phyloP scores from a whole-genome alignment of 257 asterid species.

The Asclepias syriaca region DNA sequence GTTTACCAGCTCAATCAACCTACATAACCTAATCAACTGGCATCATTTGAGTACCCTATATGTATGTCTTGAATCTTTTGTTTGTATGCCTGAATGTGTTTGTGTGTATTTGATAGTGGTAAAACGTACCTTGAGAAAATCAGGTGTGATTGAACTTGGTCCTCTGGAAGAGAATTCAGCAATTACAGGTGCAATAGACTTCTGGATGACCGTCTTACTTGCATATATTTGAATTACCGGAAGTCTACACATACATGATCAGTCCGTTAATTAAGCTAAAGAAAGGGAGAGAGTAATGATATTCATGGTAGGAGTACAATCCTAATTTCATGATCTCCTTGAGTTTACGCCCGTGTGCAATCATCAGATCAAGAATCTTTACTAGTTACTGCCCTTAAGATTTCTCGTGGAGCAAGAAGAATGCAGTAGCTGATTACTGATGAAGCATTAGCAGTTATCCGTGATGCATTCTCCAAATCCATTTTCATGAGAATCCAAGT shows the following conservation, averaged over 20 bases:
- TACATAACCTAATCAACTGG: too few species aligned
- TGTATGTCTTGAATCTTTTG: too few species aligned
- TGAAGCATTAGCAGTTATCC: too few species aligned
- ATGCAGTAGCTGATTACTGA: not conserved
- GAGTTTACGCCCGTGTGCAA: too few species aligned
- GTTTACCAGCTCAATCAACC: too few species aligned
- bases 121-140: slow-evolving; percentile 45
- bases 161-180: slow-evolving; percentile 65
- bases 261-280: not conserved
- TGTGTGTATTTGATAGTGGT: not conserved
- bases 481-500: not conserved
- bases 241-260: not conserved
- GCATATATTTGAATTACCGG: not conserved
- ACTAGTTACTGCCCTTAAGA: too few species aligned
- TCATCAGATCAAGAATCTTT: too few species aligned
- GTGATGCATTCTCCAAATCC: not conserved
- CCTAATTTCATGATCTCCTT: not conserved
- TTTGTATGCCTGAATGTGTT: too few species aligned
- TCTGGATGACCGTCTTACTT: not conserved
- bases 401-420: not conserved
- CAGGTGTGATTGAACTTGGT: slow-evolving; percentile 49
- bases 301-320: not conserved
- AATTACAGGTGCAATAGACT: slow-evolving; percentile 38
- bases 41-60: too few species aligned
- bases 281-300: not conserved